Evolutionary conservation across 169 alveolate species (phyloP).

Genomic region (Plasmodium gaboni): DNA sequence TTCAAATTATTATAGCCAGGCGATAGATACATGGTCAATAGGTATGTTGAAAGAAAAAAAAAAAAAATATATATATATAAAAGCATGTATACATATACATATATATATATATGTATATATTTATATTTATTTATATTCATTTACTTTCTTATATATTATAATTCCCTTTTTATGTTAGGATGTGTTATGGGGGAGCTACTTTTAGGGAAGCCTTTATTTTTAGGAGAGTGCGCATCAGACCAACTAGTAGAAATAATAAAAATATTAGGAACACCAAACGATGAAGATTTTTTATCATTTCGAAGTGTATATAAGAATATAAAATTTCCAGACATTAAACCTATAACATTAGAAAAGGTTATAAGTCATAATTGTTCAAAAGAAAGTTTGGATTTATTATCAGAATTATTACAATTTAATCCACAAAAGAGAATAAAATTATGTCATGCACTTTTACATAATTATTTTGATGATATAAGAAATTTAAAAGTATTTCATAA

Average conservation of each 20-base stretch:
- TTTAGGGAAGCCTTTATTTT: conserved; percentile 96
- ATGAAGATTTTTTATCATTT: conserved; percentile 78
- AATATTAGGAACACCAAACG: conserved; percentile 95
- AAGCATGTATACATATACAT: neutral
- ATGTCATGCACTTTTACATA: conserved; percentile 47
- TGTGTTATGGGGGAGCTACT: conserved; percentile 97
- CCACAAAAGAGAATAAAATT: conserved; percentile 56
- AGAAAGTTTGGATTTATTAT: conserved; percentile 48
- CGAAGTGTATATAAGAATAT: conserved; percentile 51
- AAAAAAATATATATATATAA: neutral
- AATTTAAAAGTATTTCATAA: conserved; percentile 25
- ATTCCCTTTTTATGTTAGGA: conserved; percentile 85
- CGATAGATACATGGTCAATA: conserved; percentile 98
- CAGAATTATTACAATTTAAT: conserved; percentile 41
- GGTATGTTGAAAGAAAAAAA: conserved; percentile 84
- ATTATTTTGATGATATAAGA: conserved; percentile 57
- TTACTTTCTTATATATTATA: neutral
- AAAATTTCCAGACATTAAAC: conserved; percentile 58
- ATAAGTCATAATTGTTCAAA: conserved; percentile 41
- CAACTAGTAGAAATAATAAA: conserved; percentile 96
- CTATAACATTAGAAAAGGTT: conserved; percentile 41
- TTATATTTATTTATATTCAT: neutral
- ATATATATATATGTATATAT: neutral
- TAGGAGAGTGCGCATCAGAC: conserved; percentile 97
- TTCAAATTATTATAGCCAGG: conserved; percentile 97